Conservation (phyloP, 148 eudicot species). For the Camellia japonica region DNA sequence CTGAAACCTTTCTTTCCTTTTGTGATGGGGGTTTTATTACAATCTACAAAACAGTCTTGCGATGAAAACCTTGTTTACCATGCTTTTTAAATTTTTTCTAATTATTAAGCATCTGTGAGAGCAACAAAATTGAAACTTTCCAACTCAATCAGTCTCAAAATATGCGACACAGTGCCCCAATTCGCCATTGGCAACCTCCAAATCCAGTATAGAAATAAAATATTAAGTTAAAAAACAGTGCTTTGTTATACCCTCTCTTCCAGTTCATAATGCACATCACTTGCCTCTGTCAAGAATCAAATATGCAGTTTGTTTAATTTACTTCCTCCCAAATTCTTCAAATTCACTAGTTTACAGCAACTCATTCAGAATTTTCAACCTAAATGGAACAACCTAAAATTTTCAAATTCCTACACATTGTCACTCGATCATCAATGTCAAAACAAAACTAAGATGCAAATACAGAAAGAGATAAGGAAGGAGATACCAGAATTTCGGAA, state of each 20-base stretch:
- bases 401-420: not conserved
- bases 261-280: not conserved
- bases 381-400: not conserved
- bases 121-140: not conserved
- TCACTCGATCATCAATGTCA: not conserved
- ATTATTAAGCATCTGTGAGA: not conserved
- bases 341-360: not conserved
- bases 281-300: not conserved
- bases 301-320: not conserved
- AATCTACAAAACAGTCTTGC: not conserved
- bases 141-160: not conserved
- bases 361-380: not conserved
- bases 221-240: not conserved
- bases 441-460: not conserved
- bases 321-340: not conserved
- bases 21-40: no score
- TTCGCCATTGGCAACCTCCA: not conserved
- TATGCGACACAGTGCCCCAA: not conserved
- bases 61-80: not conserved
- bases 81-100: not conserved
- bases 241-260: not conserved
- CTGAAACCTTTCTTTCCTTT: not conserved
- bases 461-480: not conserved
- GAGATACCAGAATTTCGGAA: slow-evolving; percentile 65
- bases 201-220: not conserved